Percentiles rank a stretch among this genome's conserved stretches.
These are phyloP conservation scores for Thelonectria rubi DNA, from an alignment of 2,329 filamentous ascomycete genomes.

Conservation along the genomic window DNA sequence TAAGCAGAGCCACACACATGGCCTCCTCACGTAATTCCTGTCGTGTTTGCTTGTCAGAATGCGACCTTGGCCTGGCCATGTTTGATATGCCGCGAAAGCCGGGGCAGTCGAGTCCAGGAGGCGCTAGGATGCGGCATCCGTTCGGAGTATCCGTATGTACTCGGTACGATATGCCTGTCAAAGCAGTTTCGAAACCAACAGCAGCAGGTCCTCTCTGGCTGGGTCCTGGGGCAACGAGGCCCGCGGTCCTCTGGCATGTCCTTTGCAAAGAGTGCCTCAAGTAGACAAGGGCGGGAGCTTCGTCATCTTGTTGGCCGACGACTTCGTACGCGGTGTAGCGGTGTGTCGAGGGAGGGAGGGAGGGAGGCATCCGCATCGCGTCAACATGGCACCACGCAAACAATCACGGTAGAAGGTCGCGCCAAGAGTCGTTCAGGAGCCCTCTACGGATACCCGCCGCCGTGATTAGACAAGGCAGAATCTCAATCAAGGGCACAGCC, in stretches of 20 bases:
- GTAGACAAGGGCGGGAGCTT: slow-evolving; percentile 11
- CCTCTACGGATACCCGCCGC: background rate
- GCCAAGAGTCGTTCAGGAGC: background rate
- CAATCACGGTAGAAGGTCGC: background rate
- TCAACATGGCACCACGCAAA: slow-evolving; percentile 5
- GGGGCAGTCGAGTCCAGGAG: slow-evolving; percentile 2
- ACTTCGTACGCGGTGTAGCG: background rate
- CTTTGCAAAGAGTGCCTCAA: slow-evolving; percentile 7
- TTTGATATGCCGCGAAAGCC: slow-evolving; percentile 5
- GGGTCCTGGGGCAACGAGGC: slow-evolving; percentile 2
- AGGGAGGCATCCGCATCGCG: background rate
- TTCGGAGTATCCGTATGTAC: too few relatives aligned
- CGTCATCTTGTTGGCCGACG: slow-evolving; percentile 6
- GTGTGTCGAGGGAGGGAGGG: background rate
- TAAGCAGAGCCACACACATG: background rate
- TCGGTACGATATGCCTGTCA: background rate
- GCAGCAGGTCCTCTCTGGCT: background rate
- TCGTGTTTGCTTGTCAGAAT: background rate
- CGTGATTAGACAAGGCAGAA: slow-evolving; percentile 9
- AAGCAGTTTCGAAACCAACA: slow-evolving; percentile 16
- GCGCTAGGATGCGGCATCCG: background rate
- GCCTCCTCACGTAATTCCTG: slow-evolving; percentile 5
- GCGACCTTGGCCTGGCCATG: background rate
- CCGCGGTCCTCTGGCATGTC: slow-evolving; percentile 7
- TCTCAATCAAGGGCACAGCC: background rate